Conservation (phyloP, 225 moss, liverwort and hornwort species). For the Antitrichia curtipendula region DNA sequence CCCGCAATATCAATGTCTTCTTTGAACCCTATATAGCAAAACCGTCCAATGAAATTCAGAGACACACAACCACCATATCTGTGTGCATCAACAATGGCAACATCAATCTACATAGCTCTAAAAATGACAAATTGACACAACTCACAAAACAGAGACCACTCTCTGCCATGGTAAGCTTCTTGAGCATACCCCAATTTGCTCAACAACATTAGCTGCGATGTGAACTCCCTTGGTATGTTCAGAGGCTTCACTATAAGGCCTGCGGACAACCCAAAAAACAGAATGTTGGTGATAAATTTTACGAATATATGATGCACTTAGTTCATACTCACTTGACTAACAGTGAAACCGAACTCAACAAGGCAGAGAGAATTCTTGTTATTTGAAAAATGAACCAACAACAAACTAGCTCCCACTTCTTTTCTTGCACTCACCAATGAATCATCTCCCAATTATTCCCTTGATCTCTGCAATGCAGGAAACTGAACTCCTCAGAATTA, state of each 20-base stretch:
- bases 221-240: slow-evolving; percentile 49
- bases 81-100: neutral
- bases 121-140: neutral
- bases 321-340: neutral
- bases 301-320: neutral
- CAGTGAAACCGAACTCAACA: neutral
- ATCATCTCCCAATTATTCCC: slow-evolving; percentile 14
- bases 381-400: neutral
- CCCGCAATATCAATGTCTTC: slow-evolving; percentile 67
- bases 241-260: slow-evolving; percentile 66
- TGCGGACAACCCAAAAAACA: slow-evolving; percentile 5
- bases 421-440: slow-evolving; percentile 17
- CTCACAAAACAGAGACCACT: neutral
- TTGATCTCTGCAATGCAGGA: slow-evolving; percentile 26
- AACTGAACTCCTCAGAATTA: slow-evolving; percentile 1
- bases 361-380: neutral
- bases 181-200: slow-evolving; percentile 82
- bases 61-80: neutral
- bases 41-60: neutral
- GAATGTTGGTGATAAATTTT: neutral
- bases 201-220: slow-evolving; percentile 62
- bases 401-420: neutral
- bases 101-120: neutral
- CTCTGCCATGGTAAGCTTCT: neutral
- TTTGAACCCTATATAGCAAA: slow-evolving; percentile 40